These are phyloP conservation scores for Zymoseptoria crescenta DNA, from an alignment of 2,329 filamentous ascomycete genomes.

Conservation along the genomic window DNA sequence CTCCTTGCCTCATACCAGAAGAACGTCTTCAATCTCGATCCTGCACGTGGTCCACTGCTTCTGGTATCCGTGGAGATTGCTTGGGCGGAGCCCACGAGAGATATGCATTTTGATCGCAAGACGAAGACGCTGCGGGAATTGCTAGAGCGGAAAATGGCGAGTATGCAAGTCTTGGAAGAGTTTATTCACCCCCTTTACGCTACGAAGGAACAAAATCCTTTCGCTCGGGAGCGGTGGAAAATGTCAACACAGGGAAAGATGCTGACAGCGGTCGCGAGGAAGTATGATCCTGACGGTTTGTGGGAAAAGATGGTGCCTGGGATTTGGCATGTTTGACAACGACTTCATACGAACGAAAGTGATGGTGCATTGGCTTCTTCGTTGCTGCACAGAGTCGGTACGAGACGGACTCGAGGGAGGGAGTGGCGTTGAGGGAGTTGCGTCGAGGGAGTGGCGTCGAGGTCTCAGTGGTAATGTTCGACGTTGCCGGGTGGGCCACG, in stretches of 20 bases:
- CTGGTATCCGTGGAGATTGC: conserved; percentile 13
- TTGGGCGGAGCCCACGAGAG: conserved; percentile 9
- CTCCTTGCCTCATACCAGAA: conserved; percentile 9
- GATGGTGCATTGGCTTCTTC: too few relatives aligned
- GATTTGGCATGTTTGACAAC: conserved; percentile 15
- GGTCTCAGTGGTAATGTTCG: too few relatives aligned
- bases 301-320: conserved; percentile 29
- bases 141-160: conserved; percentile 6
- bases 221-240: conserved; percentile 22
- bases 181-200: conserved; percentile 32
- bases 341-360: too few relatives aligned
- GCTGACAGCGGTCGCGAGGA: conserved; percentile 23
- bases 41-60: conserved; percentile 10
- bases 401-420: too few relatives aligned
- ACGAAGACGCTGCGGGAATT: conserved; percentile 3
- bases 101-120: conserved; percentile 9
- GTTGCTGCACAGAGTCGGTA: too few relatives aligned
- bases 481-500: too few relatives aligned
- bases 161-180: conserved; percentile 1
- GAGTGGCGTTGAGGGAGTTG: too few relatives aligned
- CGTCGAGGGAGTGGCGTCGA: too few relatives aligned
- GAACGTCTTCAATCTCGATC: conserved; percentile 16
- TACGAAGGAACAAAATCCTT: conserved; percentile 28
- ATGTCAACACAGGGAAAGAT: conserved; percentile 14
- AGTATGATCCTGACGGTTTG: conserved; percentile 28